Base-by-base conservation (phyloP, 768 basidiomycete genomes). In the Suillus sp. region DNA sequence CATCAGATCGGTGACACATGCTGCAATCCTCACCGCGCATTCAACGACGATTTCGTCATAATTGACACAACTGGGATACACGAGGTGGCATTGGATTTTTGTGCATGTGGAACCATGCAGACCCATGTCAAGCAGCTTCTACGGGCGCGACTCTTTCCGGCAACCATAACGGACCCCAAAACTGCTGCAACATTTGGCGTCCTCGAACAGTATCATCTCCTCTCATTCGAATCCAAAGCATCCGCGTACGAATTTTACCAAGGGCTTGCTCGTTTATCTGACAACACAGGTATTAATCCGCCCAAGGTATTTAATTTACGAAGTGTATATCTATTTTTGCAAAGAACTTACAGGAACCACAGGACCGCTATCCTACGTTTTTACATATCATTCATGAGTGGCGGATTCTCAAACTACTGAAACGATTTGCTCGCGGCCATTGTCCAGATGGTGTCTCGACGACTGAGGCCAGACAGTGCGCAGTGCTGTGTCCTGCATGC, bases 171-270 rank as follows among this genome's bases (percentile, higher is more conserved):
- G 5, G 38, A 51, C 30, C 68, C 63, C 1, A 42, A 62, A 40
- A 68, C 67, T 8, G 70, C 65, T 1, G 68, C 69, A 34, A 71
- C 70, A 1, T 69, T 69, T 53, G 38, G 37, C 2, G 67, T 71
- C 9, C 66, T 71, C 13, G 65, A 71, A 30, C 47, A 66, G 8
- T 66, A 68, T 30, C 48, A 62, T 6, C 42, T 69, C 0, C 55
- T 67, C 20, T 25, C 62, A 7, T 34, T 70, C 61, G 69, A 69
- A 22, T 69, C 67, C 1, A 62, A 62, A 40, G 56, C 54, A 32
- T 42, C 54, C 2, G 35, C 51, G 16, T 35, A 45, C 9, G 73
- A 77, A 42, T 75, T 71, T 48, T 74, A 75, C 38, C 58, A 68
- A 13, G 48, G 67, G 0, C 65, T 78, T 1, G 53, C 61, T 1